Evolutionary conservation across 2,329 filamentous ascomycete genomes (phyloP).

Genomic region (Penicillium polonicum): DNA sequence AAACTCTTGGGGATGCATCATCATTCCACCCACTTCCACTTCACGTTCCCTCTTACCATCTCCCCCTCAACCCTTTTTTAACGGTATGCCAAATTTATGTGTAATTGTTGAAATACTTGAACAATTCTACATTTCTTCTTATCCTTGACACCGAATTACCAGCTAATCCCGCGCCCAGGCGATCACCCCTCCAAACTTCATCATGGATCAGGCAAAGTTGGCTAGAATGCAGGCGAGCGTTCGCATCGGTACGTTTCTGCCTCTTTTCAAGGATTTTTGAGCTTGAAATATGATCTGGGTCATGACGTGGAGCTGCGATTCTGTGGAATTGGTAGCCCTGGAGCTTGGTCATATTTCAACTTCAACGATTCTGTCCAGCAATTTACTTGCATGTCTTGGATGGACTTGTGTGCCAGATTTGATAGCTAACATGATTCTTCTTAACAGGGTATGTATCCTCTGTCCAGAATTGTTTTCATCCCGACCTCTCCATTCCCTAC

Average conservation of each 20-base stretch:
- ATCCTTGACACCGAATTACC: constrained; percentile 8
- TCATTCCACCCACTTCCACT: constrained; percentile 16
- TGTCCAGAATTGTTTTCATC: neutral
- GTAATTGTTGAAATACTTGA: neutral
- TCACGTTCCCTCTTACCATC: constrained; percentile 15
- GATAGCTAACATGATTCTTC: constrained; percentile 18
- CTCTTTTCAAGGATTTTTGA: constrained; percentile 3
- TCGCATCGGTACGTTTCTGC: constrained; percentile 65
- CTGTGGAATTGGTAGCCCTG: constrained; percentile 3
- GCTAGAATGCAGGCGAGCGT: constrained; percentile 65
- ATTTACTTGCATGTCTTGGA: neutral
- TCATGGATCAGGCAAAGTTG: constrained; percentile 66
- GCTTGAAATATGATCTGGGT: neutral
- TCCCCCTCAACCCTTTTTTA: constrained; percentile 7
- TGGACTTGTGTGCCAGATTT: neutral
- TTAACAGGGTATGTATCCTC: constrained; percentile 30
- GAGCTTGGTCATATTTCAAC: constrained; percentile 7
- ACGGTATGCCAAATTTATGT: constrained; percentile 11
- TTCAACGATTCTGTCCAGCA: neutral
- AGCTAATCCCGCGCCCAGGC: constrained; percentile 19
- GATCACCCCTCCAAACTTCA: constrained; percentile 37
- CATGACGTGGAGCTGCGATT: constrained; percentile 12
- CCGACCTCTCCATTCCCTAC: neutral
- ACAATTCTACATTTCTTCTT: neutral
- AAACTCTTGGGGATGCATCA: constrained; percentile 25